These are phyloP conservation scores for Trichoderma polysporum DNA, from an alignment of 2,329 filamentous ascomycete genomes.

Conservation along the genomic window DNA sequence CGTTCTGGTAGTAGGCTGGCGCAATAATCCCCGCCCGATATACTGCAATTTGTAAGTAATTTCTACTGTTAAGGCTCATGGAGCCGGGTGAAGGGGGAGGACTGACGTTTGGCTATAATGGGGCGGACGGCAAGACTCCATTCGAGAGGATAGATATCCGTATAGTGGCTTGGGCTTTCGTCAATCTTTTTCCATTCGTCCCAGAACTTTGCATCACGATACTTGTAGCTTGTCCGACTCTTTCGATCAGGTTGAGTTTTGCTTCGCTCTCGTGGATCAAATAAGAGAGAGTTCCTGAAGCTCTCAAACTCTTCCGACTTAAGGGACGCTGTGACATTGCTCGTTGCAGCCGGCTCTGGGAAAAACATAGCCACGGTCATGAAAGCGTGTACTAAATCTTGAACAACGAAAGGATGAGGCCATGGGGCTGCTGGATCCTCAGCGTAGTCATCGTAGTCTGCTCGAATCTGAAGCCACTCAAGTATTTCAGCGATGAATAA, in stretches of 20 bases:
- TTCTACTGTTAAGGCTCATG: neutral
- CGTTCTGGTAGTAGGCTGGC: slow-evolving; percentile 26
- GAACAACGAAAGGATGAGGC: slow-evolving; percentile 30
- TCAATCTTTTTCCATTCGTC: slow-evolving; percentile 26
- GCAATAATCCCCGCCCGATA: slow-evolving; percentile 29
- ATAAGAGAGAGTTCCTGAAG: slow-evolving; percentile 26
- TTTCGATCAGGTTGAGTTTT: slow-evolving; percentile 27
- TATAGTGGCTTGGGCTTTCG: slow-evolving; percentile 19
- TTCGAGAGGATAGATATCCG: slow-evolving; percentile 29
- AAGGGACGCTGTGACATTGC: slow-evolving; percentile 25
- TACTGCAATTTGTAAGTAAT: slow-evolving; percentile 26
- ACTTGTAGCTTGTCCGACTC: slow-evolving; percentile 28
- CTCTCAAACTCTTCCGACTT: slow-evolving; percentile 22
- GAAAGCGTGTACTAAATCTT: slow-evolving; percentile 30
- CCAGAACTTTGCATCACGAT: slow-evolving; percentile 27
- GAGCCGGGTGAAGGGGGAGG: neutral
- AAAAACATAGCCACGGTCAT: slow-evolving; percentile 31
- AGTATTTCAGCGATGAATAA: slow-evolving; percentile 28
- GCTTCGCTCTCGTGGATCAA: slow-evolving; percentile 26
- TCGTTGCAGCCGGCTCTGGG: slow-evolving; percentile 19
- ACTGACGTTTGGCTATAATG: slow-evolving; percentile 26
- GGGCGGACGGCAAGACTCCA: slow-evolving; percentile 32
- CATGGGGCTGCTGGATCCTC: slow-evolving; percentile 25
- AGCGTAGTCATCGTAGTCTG: slow-evolving; percentile 24
- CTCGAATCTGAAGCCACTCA: slow-evolving; percentile 27